phyloP scores from a whole-genome alignment of 2,329 filamentous ascomycete genomes.

The Erysiphe pisi region DNA sequence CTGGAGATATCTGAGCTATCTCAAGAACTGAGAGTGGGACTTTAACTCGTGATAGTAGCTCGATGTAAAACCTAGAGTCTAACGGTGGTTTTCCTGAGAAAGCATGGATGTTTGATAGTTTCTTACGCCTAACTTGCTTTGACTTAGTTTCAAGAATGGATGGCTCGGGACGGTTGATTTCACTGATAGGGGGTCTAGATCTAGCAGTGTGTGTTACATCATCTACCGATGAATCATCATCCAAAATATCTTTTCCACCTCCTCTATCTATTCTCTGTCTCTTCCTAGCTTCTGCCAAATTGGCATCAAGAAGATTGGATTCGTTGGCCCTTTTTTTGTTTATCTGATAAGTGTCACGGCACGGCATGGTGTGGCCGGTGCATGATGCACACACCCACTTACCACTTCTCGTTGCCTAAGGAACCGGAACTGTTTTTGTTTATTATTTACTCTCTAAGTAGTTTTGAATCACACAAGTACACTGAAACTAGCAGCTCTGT shows the following conservation, averaged over 20 bases:
- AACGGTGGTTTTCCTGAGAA: neutral
- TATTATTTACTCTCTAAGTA: no score
- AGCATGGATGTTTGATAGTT: neutral
- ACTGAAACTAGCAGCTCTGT: no score
- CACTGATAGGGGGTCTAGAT: neutral
- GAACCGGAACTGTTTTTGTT: no score
- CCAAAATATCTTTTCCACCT: neutral
- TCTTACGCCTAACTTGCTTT: neutral
- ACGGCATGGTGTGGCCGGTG: no score
- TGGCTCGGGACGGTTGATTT: neutral
- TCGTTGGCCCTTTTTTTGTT: neutral
- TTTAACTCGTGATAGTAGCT: conserved; percentile 13
- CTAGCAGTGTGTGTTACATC: neutral
- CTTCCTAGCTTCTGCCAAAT: neutral
- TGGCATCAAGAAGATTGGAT: neutral
- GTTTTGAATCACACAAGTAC: no score
- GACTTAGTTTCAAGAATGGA: neutral
- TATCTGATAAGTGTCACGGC: no score
- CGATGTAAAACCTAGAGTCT: neutral
- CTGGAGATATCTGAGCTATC: neutral
- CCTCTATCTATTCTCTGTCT: neutral
- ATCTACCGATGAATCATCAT: neutral
- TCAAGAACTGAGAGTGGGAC: conserved; percentile 7
- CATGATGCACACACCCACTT: no score
- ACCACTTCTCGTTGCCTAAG: no score